Evolutionary conservation across 2,329 filamentous ascomycete genomes (phyloP).

Genomic region (Calonectria pseudoturangicola): DNA sequence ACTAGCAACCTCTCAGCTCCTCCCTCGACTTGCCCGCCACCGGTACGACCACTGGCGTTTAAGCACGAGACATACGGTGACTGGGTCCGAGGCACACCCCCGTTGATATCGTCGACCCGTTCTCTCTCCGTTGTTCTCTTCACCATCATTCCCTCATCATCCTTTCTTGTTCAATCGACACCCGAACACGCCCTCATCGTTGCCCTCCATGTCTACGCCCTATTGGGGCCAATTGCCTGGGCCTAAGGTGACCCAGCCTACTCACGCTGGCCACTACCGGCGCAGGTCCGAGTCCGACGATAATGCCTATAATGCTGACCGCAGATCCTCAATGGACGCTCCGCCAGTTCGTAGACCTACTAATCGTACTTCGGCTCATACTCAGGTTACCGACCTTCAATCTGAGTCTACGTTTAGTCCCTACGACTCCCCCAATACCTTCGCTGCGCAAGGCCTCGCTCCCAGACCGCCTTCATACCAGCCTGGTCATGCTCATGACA

Average conservation of each 20-base stretch:
- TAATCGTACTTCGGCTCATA: slow-evolving; percentile 74
- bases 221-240: slow-evolving; percentile 77
- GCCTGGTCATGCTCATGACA: slow-evolving; percentile 65
- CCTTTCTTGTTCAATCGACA: slow-evolving; percentile 37
- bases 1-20: slow-evolving; percentile 47
- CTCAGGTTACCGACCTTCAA: slow-evolving; percentile 71
- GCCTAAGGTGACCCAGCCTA: slow-evolving; percentile 62
- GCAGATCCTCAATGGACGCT: slow-evolving; percentile 58
- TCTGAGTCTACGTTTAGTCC: slow-evolving; percentile 77
- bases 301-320: slow-evolving; percentile 56
- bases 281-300: slow-evolving; percentile 60
- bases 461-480: slow-evolving; percentile 76
- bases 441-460: slow-evolving; percentile 71
- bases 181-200: slow-evolving; percentile 55
- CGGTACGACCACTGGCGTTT: slow-evolving; percentile 35
- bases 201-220: slow-evolving; percentile 67
- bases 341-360: slow-evolving; percentile 64
- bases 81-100: slow-evolving; percentile 27
- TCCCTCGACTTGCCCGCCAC: slow-evolving; percentile 46
- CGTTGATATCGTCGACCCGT: slow-evolving; percentile 28
- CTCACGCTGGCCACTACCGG: slow-evolving; percentile 57
- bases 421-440: slow-evolving; percentile 73
- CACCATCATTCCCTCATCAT: slow-evolving; percentile 20
- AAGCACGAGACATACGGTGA: slow-evolving; percentile 35
- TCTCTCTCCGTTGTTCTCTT: slow-evolving; percentile 38